Conservation (phyloP, 345 rosid genomes). For the Noccaea caerulescens region DNA sequence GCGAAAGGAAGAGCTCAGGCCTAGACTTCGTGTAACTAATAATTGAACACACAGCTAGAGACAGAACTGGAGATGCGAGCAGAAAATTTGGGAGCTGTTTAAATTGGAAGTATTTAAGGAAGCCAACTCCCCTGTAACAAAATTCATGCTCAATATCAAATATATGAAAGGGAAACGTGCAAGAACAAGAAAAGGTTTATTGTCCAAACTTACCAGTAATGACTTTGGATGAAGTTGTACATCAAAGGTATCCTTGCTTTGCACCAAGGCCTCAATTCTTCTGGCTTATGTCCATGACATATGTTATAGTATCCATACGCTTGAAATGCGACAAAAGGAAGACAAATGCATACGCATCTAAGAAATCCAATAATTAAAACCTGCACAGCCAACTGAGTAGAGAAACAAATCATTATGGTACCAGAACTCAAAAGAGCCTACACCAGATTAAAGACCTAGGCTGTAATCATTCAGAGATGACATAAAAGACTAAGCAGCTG, state of each 20-base stretch:
- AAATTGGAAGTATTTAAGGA: constrained; percentile 78
- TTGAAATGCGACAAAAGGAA: constrained; percentile 84
- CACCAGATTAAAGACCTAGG: not conserved
- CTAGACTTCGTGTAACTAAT: constrained; percentile 58
- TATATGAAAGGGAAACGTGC: not conserved
- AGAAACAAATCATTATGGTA: constrained; percentile 18
- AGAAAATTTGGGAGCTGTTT: constrained; percentile 96
- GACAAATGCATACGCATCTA: constrained; percentile 59
- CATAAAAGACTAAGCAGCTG: constrained; percentile 6
- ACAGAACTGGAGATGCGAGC: constrained; percentile 85
- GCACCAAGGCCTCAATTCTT: constrained; percentile 88
- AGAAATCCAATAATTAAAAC: constrained; percentile 64
- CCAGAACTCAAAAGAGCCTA: not conserved
- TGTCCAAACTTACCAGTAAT: constrained; percentile 68
- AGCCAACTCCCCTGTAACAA: constrained; percentile 81
- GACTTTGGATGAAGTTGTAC: constrained; percentile 85
- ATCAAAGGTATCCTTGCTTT: constrained; percentile 70
- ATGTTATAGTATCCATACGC: constrained; percentile 77
- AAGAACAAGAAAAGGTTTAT: constrained; percentile 17
- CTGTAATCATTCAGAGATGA: constrained; percentile 7
- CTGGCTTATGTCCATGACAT: constrained; percentile 60
- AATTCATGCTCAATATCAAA: constrained; percentile 19
- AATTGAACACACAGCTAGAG: constrained; percentile 70
- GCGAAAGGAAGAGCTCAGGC: constrained; percentile 56
- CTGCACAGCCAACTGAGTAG: constrained; percentile 60